Conservation (phyloP, 2,329 filamentous ascomycete genomes). For the Colletotrichum phormii region DNA sequence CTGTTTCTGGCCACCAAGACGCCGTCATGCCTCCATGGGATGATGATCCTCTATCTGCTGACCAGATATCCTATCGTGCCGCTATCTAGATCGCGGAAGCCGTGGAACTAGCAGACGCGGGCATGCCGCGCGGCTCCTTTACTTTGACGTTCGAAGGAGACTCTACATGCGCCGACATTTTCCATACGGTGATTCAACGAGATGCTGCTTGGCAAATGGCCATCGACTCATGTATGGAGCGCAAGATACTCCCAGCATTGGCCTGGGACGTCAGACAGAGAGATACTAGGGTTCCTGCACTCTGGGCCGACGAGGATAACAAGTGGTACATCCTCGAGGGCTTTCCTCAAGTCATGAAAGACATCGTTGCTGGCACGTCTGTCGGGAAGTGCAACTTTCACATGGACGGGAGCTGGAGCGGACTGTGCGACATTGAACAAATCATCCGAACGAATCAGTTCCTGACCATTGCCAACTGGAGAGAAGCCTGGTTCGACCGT, state of each 20-base stretch:
- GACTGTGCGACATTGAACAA: not conserved
- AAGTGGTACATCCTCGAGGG: not conserved
- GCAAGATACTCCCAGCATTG: not conserved
- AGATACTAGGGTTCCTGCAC: too few relatives aligned
- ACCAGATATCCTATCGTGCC: not conserved
- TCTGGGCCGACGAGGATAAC: too few relatives aligned
- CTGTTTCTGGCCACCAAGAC: too few relatives aligned
- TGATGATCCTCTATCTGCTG: not conserved
- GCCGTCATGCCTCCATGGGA: too few relatives aligned
- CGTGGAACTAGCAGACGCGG: not conserved
- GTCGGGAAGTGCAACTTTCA: constrained; percentile 3
- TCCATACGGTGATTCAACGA: constrained; percentile 4
- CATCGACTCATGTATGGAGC: not conserved
- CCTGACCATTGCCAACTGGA: not conserved
- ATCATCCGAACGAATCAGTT: not conserved
- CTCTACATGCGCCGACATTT: not conserved
- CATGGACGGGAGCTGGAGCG: not conserved
- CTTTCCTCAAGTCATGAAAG: not conserved
- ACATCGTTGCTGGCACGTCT: not conserved
- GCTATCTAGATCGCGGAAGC: constrained; percentile 5
- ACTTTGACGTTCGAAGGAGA: not conserved
- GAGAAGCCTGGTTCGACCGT: not conserved
- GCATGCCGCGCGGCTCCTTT: constrained; percentile 14
- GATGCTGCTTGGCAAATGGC: constrained; percentile 12
- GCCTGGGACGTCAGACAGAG: not conserved